Base-by-base conservation (phyloP, 2,329 filamentous ascomycete species). In the Fusarium nisikadoi region DNA sequence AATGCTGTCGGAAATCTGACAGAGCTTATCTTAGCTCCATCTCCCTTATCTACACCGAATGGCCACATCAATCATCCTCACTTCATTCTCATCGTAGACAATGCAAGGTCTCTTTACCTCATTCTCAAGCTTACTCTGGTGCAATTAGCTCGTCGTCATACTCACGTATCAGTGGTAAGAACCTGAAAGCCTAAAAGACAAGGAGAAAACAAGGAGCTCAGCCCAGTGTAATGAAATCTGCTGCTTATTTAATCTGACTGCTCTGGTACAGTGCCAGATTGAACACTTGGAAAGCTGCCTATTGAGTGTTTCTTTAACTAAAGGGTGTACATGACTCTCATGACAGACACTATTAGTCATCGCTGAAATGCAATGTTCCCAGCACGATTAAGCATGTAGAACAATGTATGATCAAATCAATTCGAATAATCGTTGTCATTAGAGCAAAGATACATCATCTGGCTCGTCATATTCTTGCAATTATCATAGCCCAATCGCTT, bases 81-180 rank as follows among this genome's bases (percentile, higher is more conserved):
- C 19, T 7, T 20, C 6, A 14, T 20, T 31, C 27, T 17, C 14
- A 3, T 17, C 14, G 3, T 7, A 29, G 27, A n/a, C 19, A 47
- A 8, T 29, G 9, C 10, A n/a, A 17, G 19, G 14, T 29, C 27
- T 47, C 9, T 47, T n/a, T 5, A 25, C 16, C 23, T 19, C 16
- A 25, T 13, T 5, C 10, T 19, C 7, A 19, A 43, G 16, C 23
- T 25, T 25, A 13, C 11, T 19, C 25, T 11, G 11, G 23, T 13
- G 23, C 7, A 8, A 43, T 25, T 2, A 13, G 5, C 23, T 43
- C 23, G 17, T 9, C 11, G 13, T 27, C 23, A 8, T 23, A 13
- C 8, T 9, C 6, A 6, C 0, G 5, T 13, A 19, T 25, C 7
- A 4, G 4, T 19, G 4, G 11, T 13, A 9, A 8, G 3, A 25